Conservation (phyloP, 495 filamentous ascomycete genomes). For the Penicillium arizonense region DNA sequence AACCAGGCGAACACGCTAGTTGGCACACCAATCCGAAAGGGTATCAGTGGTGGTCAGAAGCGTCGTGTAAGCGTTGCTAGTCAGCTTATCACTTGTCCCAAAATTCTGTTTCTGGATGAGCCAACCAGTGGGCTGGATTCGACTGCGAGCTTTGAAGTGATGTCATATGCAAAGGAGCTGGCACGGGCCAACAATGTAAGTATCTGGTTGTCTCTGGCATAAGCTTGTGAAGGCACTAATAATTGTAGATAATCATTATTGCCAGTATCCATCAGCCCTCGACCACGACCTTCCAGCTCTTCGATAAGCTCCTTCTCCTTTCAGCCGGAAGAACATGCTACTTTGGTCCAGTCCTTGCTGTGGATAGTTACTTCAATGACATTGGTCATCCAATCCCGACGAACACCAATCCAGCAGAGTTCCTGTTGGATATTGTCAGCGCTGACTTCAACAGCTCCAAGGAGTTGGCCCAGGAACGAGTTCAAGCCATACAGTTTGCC, state of each 20-base stretch:
- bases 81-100: constrained; percentile 74
- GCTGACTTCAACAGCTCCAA: constrained; percentile 62
- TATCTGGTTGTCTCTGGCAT: background rate
- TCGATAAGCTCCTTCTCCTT: constrained; percentile 74
- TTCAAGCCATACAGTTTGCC: constrained; percentile 25
- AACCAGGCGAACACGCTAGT: constrained; percentile 65
- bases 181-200: constrained; percentile 64
- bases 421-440: constrained; percentile 71
- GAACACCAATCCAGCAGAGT: constrained; percentile 76
- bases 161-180: constrained; percentile 60
- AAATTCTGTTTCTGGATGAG: constrained; percentile 79
- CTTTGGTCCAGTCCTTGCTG: constrained; percentile 54
- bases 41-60: constrained; percentile 80
- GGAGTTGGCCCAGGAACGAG: constrained; percentile 30
- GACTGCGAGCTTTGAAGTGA: constrained; percentile 64
- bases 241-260: constrained; percentile 61
- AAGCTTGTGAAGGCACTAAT: background rate
- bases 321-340: constrained; percentile 68
- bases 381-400: constrained; percentile 59
- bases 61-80: constrained; percentile 72
- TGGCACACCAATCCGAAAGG: constrained; percentile 76
- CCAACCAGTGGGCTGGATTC: constrained; percentile 80
- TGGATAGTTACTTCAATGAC: constrained; percentile 56
- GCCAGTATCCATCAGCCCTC: constrained; percentile 83
- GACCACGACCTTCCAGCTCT: constrained; percentile 70